Conservation (phyloP, 768 basidiomycete genomes). For the Daedalea quercina region DNA sequence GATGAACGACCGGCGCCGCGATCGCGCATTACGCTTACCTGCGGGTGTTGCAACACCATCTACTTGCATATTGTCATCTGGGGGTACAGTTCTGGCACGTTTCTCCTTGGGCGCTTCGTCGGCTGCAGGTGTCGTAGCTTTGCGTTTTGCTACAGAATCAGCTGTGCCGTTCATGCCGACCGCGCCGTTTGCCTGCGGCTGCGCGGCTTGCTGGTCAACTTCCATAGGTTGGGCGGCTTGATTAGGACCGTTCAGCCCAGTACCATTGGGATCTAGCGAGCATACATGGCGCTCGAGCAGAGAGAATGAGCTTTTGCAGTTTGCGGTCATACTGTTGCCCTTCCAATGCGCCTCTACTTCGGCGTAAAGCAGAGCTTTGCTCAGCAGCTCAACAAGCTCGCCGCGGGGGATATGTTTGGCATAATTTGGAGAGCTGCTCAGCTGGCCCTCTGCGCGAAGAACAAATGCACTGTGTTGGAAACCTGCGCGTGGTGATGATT, state of each 20-base stretch:
- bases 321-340: constrained; percentile 48
- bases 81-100: constrained; percentile 37
- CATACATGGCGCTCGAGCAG: constrained; percentile 73
- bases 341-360: constrained; percentile 85
- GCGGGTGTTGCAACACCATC: constrained; percentile 30
- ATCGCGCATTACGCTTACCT: constrained; percentile 20
- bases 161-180: neutral
- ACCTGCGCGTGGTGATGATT: constrained; percentile 35
- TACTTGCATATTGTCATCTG: constrained; percentile 16
- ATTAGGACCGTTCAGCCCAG: constrained; percentile 11
- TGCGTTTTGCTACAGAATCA: constrained; percentile 12
- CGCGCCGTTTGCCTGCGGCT: neutral
- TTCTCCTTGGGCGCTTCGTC: constrained; percentile 50
- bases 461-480: constrained; percentile 79
- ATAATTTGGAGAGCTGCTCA: constrained; percentile 63
- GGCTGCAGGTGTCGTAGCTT: constrained; percentile 13
- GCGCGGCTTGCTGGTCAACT: neutral
- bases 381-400: constrained; percentile 73
- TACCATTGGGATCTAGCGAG: constrained; percentile 37
- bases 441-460: constrained; percentile 65
- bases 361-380: constrained; percentile 72
- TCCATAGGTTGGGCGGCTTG: neutral
- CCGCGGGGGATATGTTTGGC: constrained; percentile 75
- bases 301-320: constrained; percentile 67
- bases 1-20: neutral